Base-by-base conservation (phyloP, 768 basidiomycete genomes). In the Xerocomus brunneocitrinus region DNA sequence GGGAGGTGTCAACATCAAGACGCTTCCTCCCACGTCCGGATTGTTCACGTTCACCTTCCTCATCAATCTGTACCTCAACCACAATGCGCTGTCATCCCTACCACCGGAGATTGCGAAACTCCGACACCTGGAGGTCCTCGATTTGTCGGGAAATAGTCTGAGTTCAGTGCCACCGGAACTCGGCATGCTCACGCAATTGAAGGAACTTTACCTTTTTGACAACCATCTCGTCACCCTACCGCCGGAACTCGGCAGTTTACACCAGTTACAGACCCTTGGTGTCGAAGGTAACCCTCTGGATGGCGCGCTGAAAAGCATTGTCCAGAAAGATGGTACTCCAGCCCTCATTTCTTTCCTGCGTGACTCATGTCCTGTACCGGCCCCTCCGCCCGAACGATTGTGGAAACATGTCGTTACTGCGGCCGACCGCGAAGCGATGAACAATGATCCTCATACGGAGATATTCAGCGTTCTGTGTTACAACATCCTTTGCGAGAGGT, bases 221-320 rank as follows among this genome's bases (percentile, higher is more conserved):
- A 99, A 99, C 71, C 83, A 88, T 62, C 72, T 99, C n/a, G 74
- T 81, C 36, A 87, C 84, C 3, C 77, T 99, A 19, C 97, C 97
- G 2, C 74, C 79, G 0, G 91, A 99, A 66, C 76, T 97, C 34
- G 97, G 97, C 28, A 91, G 82, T 51, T 71, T 99, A 34, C 91
- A 95, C 64, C 91, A 94, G 67, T 78, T 99, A 47, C 91, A 91
- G 67, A 92, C 91, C 10, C 74, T 99, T 27, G 97, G 97, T 19
- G 80, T 99, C 34, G 97, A 98, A 68, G 97, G 97, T n/a, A 99
- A 99, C 61, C 95, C 95, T 3, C 71, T 99, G 39, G 91, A 95
- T 51, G 73, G 82, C 2, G 71, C 79, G 27, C 73, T 95, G 38
- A 89, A 91, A 67, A 73, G 76, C 25, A 81, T 95, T 27, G 76